Percentiles rank a stretch among this genome's conserved stretches.
phyloP scores from a whole-genome alignment of 2,329 filamentous ascomycete genomes.

The Phaeomoniella chlamydospora region DNA sequence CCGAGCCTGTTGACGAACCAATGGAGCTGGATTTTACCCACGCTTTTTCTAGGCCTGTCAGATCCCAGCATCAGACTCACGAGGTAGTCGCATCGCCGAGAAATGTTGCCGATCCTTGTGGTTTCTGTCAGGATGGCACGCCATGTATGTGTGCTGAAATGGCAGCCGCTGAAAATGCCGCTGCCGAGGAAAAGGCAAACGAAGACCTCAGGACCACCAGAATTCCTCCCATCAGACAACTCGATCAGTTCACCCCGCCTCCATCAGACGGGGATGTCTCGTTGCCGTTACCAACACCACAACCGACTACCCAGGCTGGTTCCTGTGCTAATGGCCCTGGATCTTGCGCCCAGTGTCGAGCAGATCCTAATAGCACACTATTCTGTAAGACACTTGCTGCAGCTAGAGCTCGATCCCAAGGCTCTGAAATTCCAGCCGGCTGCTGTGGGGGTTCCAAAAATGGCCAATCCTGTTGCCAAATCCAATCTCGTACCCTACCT shows the following conservation, averaged over 20 bases:
- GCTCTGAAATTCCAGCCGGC: conserved; percentile 28
- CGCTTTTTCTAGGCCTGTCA: conserved; percentile 13
- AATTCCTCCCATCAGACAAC: conserved; percentile 1
- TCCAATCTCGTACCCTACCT: conserved; percentile 15
- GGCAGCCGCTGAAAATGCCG: conserved; percentile 23
- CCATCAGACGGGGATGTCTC: conserved; percentile 43
- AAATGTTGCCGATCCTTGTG: conserved; percentile 52
- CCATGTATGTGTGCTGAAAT: conserved; percentile 70
- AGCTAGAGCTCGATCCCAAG: conserved; percentile 19
- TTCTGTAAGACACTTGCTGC: conserved; percentile 74
- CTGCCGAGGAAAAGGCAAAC: neutral
- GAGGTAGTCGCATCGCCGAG: conserved; percentile 16
- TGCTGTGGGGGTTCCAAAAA: conserved; percentile 48
- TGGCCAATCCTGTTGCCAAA: conserved; percentile 52
- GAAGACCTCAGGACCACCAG: neutral
- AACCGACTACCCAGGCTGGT: conserved; percentile 19
- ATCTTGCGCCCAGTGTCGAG: conserved; percentile 63
- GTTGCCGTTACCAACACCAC: conserved; percentile 26
- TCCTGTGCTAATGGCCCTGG: conserved; percentile 55
- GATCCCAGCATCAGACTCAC: conserved; percentile 11
- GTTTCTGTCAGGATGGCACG: conserved; percentile 70
- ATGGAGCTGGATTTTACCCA: conserved; percentile 62
- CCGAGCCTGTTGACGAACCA: conserved; percentile 23
- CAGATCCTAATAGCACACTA: conserved; percentile 64
- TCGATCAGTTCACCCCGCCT: conserved; percentile 35